Base-by-base conservation (phyloP, 73 alveolate species). In the Breviolum minutum region DNA sequence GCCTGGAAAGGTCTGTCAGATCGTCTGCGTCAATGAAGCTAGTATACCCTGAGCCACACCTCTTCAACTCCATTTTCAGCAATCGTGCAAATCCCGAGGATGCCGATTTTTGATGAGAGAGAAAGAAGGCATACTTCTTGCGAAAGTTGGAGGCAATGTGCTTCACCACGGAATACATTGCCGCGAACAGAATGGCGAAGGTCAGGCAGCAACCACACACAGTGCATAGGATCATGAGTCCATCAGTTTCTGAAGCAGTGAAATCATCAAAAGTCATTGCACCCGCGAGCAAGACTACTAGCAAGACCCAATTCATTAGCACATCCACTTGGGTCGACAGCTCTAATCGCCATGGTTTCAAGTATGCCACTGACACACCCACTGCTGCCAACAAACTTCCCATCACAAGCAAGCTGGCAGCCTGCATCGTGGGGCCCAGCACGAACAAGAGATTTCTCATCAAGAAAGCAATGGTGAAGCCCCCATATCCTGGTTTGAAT, bases 91-190 rank as follows among this genome's bases (percentile, higher is more conserved):
- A 82, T 24, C 92, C 92, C 32, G 92, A 19, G 40, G 70, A 24
- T 7, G 92, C 32, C 84, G 54, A n/a, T 48, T 71, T 82, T 40
- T 82, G 92, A 63, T 82, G 92, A 14, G 40, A 82, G 17, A 82
- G 70, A 40, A 82, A 82, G 92, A 82, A 82, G 32, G 92, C 92
- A 63, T 16, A 82, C 22, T 48, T 82, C 74, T 12, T 82, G 92
- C 92, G 92, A 71, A 82, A 6, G 73, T 82, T 82, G 92, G 92
- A 82, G 11, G 92, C 92, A 48, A 82, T 20, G 13, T 82, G 70
- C 22, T 82, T 68, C 9, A 82, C 32, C 74, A 48, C 71, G 70
- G 30, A 82, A 20, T 82, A 82, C 5, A 20, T 8, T 8, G 92
- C 70, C 20, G 32, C 92, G 60, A 12, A 68, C 32, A 82, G 32